phyloP scores from a whole-genome alignment of 2,329 filamentous ascomycete genomes.

The Didymella arachidicola region DNA sequence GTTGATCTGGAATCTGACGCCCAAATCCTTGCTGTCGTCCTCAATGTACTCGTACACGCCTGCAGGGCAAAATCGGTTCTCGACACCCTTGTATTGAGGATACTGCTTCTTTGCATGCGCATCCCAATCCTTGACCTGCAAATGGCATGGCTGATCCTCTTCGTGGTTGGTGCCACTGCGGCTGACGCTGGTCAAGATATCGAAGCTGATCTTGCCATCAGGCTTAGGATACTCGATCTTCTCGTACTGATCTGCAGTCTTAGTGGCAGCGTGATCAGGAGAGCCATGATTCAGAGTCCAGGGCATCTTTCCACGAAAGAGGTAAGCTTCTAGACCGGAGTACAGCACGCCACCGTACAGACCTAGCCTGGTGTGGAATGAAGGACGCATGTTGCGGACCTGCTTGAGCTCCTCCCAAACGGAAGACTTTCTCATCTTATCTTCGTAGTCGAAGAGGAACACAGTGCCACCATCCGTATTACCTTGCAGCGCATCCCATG shows the following conservation, averaged over 20 bases:
- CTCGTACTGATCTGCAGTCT: slow-evolving; percentile 76
- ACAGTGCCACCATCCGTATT: slow-evolving; percentile 71
- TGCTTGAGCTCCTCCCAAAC: slow-evolving; percentile 96
- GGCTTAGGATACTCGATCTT: slow-evolving; percentile 98
- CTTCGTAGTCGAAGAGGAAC: slow-evolving; percentile 95
- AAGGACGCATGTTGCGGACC: slow-evolving; percentile 96
- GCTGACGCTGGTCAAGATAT: slow-evolving; percentile 93
- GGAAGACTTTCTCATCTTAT: slow-evolving; percentile 79
- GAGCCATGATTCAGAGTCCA: slow-evolving; percentile 91
- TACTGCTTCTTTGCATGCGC: slow-evolving; percentile 83
- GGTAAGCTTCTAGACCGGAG: slow-evolving; percentile 88
- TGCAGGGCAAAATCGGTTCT: slow-evolving; percentile 96
- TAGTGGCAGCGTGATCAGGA: slow-evolving; percentile 80
- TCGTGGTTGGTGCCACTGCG: slow-evolving; percentile 98
- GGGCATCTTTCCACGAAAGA: slow-evolving; percentile 83
- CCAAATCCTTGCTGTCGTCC: slow-evolving; percentile 83
- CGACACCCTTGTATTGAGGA: slow-evolving; percentile 87
- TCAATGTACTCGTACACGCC: slow-evolving; percentile 99
- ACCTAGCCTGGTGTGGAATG: slow-evolving; percentile 87
- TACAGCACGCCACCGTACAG: slow-evolving; percentile 90
- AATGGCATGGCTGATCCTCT: slow-evolving; percentile 95
- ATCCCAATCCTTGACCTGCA: slow-evolving; percentile 96
- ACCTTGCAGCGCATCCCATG: slow-evolving; percentile 74
- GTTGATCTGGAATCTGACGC: slow-evolving; percentile 97
- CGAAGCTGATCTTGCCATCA: slow-evolving; percentile 92